These are phyloP conservation scores for Hypseocharis bilobata DNA, from an alignment of 441 rosid genomes.

Conservation along the genomic window DNA sequence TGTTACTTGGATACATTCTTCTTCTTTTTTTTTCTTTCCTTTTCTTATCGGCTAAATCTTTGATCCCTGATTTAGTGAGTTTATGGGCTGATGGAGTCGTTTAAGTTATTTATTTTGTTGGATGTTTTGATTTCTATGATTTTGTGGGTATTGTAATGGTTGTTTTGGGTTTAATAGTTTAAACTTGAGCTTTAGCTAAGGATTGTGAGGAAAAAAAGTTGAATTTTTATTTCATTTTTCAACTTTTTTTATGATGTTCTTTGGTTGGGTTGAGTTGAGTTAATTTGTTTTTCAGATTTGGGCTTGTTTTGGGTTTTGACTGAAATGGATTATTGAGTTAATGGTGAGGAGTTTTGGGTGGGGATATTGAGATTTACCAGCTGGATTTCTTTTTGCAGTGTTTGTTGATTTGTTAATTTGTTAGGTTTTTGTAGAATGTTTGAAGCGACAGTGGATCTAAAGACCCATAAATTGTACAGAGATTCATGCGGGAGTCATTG, in stretches of 20 bases:
- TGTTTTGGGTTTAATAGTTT: background rate
- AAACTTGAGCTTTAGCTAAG: conserved; percentile 1
- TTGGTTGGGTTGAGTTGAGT: background rate
- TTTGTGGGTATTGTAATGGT: conserved; percentile 8
- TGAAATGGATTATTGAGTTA: conserved; percentile 23
- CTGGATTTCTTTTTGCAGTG: background rate
- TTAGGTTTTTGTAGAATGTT: conserved; percentile 16
- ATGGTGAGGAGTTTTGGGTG: conserved; percentile 14
- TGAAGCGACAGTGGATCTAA: conserved; percentile 39
- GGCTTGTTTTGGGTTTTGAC: conserved; percentile 20
- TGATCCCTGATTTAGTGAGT: conserved; percentile 32
- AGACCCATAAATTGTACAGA: conserved; percentile 28
- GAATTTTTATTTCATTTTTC: conserved; percentile 12
- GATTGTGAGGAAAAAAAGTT: background rate
- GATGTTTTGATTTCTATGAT: conserved; percentile 2
- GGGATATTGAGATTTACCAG: conserved; percentile 10
- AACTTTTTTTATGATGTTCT: background rate
- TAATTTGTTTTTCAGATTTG: conserved; percentile 20
- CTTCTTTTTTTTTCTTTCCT: background rate
- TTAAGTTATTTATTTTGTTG: conserved; percentile 12
- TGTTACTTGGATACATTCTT: conserved; percentile 9
- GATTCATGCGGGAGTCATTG: conserved; percentile 28
- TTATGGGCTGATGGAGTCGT: conserved; percentile 37
- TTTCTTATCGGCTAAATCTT: conserved; percentile 3
- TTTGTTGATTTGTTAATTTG: conserved; percentile 4